These are phyloP conservation scores for Durusdinium trenchii DNA, from an alignment of 73 alveolate genomes.

Conservation along the genomic window DNA sequence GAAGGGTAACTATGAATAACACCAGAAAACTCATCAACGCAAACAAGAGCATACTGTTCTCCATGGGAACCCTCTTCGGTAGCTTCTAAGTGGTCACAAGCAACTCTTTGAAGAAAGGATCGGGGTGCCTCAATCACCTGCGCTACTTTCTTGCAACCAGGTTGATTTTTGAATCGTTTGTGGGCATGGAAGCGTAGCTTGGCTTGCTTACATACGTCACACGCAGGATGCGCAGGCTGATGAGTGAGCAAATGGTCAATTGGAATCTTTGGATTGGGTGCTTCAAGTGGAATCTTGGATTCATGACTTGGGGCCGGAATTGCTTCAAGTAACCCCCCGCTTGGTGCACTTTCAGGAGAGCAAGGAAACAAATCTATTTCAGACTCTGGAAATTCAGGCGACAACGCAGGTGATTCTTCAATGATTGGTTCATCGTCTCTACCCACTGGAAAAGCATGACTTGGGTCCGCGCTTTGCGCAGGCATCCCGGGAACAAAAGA, in stretches of 20 bases:
- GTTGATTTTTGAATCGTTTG: background rate
- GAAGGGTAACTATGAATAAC: background rate
- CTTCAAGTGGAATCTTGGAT: background rate
- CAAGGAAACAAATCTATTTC: background rate
- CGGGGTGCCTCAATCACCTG: slow-evolving; percentile 15
- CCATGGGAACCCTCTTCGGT: background rate
- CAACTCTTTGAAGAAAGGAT: background rate
- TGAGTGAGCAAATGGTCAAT: slow-evolving; percentile 2
- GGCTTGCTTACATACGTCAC: slow-evolving; percentile 28
- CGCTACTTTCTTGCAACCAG: background rate
- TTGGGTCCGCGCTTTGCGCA: background rate
- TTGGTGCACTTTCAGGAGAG: no score
- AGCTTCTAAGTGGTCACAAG: background rate
- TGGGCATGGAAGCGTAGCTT: background rate
- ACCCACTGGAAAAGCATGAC: background rate
- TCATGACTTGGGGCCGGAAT: background rate
- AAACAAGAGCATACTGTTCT: slow-evolving; percentile 1
- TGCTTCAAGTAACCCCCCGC: no score
- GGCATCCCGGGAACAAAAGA: background rate
- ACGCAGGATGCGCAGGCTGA: background rate
- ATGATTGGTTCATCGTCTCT: background rate
- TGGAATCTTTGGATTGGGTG: background rate
- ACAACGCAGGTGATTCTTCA: background rate
- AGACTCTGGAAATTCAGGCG: background rate
- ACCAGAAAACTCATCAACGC: slow-evolving; percentile 33